Base-by-base conservation (phyloP, 2,329 filamentous ascomycete species). In the Tothia fuscella region DNA sequence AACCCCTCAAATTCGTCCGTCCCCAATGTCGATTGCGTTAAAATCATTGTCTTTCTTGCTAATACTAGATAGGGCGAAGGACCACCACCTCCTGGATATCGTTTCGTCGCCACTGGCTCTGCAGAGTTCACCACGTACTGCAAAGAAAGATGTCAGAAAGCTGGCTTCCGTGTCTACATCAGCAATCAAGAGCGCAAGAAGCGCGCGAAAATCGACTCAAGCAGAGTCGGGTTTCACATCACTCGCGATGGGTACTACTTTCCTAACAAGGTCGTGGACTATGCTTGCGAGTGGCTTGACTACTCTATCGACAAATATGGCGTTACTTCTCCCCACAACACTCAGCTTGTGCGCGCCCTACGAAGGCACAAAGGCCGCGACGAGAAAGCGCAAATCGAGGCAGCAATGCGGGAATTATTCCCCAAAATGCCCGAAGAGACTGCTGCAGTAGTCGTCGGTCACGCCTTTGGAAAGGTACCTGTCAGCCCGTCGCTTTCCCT, bases 171-270 rank as follows among this genome's bases (percentile, higher is more conserved):
- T 37, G 69, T 78, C 30, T 67, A 69, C 50, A 67, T 75, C 47
- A 74, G 79, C 51, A 37, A 24, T n/a, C 19, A 19, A 19, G 35
- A 43, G 39, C 16, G 42, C 38, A 35, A 26, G 35, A 53, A 50
- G 46, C 49, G 25, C 17, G 14, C 17, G 9, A 25, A 17, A 7
- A 37, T 25, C 46, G 57, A 66, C 37, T 66, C 62, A 10, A 67
- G 71, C 40, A 66, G 69, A 45, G 58, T 79, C 2, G 74, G 73
- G 2, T 68, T 75, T 50, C 73, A 79, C 52, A 68, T 78, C 37
- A 68, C 76, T 49, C 67, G 75, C 30, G 68, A 78, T 47, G 76
- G 76, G 13, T 74, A 76, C 53, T 75, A 79, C 52, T 79, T 80
- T 47, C 72, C 73, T 5, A 68, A 68, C 44, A 60, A 68, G n/a